phyloP scores from a whole-genome alignment of 371 early-diverging fungal genomes.

The Phascolomyces articulosus region DNA sequence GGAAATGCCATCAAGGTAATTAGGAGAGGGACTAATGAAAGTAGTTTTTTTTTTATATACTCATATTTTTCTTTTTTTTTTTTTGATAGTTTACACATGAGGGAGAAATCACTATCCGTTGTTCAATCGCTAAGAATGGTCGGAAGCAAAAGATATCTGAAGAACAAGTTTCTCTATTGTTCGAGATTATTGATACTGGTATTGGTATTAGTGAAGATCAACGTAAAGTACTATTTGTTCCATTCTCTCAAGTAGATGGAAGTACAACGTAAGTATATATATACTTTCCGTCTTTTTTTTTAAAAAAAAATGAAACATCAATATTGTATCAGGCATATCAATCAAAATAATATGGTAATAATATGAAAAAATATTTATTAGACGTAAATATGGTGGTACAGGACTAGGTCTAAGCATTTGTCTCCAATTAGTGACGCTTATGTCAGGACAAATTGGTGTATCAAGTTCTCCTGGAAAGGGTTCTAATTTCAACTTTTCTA shows the following conservation, averaged over 20 bases:
- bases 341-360: no score
- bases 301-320: no score
- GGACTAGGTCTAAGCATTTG: slow-evolving; percentile 66
- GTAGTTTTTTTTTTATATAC: not conserved
- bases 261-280: slow-evolving; percentile 48
- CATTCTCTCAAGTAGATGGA: slow-evolving; percentile 62
- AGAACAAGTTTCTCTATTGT: slow-evolving; percentile 13
- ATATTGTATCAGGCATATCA: no score
- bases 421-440: slow-evolving; percentile 53
- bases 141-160: not conserved
- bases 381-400: slow-evolving; percentile 66
- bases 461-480: slow-evolving; percentile 56
- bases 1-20: slow-evolving; percentile 44
- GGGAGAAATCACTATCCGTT: not conserved
- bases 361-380: no score
- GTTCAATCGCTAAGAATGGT: slow-evolving; percentile 6
- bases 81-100: slow-evolving; percentile 2
- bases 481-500: slow-evolving; percentile 56
- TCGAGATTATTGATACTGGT: slow-evolving; percentile 54
- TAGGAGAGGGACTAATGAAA: not conserved
- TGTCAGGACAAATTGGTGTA: slow-evolving; percentile 60
- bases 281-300: not conserved
- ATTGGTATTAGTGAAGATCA: slow-evolving; percentile 62
- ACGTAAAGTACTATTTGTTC: slow-evolving; percentile 58
- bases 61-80: not conserved